Percentiles rank a stretch among this genome's conserved stretches.
These are phyloP conservation scores for Thraustochytrium sp. DNA, from an alignment of 352 stramenopile genomes.

Conservation along the genomic window DNA sequence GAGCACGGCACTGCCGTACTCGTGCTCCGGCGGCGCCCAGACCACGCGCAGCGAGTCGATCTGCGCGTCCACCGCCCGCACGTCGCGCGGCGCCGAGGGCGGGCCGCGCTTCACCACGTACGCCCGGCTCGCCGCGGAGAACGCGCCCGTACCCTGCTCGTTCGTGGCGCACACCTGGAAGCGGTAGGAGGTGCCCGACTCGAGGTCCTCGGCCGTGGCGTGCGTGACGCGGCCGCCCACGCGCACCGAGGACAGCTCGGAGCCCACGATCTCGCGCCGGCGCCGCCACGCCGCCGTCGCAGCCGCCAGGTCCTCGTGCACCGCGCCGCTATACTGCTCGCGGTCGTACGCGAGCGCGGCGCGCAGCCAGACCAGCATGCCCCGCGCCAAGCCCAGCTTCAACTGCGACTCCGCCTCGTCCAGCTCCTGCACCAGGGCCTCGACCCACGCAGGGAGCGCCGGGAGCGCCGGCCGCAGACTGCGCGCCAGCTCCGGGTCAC, in stretches of 20 bases:
- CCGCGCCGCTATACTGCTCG: not conserved
- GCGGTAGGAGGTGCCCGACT: not conserved
- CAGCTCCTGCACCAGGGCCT: not conserved
- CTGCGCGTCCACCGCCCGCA: not conserved
- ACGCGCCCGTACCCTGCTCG: not conserved
- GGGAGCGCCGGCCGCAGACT: not conserved
- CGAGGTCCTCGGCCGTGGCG: not conserved
- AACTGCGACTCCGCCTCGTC: not conserved
- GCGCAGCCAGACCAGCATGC: not conserved
- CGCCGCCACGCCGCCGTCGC: not conserved
- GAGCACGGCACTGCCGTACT: not conserved
- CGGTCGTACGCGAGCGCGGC: not conserved
- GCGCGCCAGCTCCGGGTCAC: not conserved
- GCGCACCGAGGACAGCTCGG: not conserved
- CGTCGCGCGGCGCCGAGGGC: not conserved
- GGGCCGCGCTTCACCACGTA: not conserved
- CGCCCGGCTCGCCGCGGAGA: not conserved
- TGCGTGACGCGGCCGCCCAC: not conserved
- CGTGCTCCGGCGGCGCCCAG: not conserved
- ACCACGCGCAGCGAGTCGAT: not conserved
- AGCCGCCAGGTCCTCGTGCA: not conserved
- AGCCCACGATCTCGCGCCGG: not conserved
- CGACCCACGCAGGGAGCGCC: not conserved
- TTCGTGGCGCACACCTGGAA: constrained; percentile 29
- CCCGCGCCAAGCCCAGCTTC: not conserved